These are phyloP conservation scores for Wickerhamiella allomyrinae DNA, from an alignment of 805 yeast genomes.

Conservation along the genomic window DNA sequence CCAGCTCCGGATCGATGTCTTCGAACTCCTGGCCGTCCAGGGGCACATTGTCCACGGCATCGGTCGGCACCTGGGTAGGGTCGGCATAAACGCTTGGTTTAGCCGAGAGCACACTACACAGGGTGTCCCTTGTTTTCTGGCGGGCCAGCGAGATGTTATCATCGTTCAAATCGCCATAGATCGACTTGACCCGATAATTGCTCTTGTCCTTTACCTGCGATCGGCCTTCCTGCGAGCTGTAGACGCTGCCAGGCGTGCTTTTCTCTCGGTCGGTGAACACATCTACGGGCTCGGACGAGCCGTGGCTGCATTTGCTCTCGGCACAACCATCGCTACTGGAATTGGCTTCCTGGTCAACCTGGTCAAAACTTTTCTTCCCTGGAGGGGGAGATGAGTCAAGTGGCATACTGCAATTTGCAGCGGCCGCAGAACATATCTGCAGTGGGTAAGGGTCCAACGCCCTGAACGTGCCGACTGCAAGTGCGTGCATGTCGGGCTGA, in stretches of 20 bases:
- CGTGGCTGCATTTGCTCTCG: not conserved
- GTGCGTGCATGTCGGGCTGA: too few species aligned
- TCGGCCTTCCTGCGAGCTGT: not conserved
- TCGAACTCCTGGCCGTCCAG: constrained; percentile 41
- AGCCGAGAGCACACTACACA: constrained; percentile 19
- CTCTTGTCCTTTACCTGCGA: not conserved
- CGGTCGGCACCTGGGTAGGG: constrained; percentile 13
- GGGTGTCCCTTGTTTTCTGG: constrained; percentile 32
- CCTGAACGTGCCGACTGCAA: too few species aligned
- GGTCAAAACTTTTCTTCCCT: not conserved
- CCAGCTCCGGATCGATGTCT: constrained; percentile 47
- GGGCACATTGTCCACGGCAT: constrained; percentile 18
- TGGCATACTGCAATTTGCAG: not conserved
- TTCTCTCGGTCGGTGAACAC: not conserved
- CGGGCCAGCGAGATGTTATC: constrained; percentile 30
- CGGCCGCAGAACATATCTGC: not conserved
- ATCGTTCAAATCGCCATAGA: constrained; percentile 30
- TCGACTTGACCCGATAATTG: constrained; percentile 20
- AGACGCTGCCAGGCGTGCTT: not conserved
- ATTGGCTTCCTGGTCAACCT: too few species aligned
- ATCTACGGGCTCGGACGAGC: not conserved
- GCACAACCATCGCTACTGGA: too few species aligned
- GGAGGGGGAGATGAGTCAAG: not conserved
- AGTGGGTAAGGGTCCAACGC: not conserved
- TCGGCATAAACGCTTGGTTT: constrained; percentile 10